Evolutionary conservation across 768 basidiomycete species (phyloP).

Genomic region (Lentinula lateritia): DNA sequence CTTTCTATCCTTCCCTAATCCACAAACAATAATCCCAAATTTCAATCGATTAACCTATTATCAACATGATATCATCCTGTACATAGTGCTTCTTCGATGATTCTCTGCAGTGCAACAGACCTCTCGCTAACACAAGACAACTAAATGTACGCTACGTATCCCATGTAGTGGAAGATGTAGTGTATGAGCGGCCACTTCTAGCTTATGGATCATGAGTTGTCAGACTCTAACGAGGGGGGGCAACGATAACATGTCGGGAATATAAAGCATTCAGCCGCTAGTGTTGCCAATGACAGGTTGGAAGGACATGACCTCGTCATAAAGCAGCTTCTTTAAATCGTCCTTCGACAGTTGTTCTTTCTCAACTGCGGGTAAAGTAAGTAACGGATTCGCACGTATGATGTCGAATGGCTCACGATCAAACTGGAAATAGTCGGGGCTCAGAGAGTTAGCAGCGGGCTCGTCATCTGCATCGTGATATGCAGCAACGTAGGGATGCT

Average conservation of each 20-base stretch:
- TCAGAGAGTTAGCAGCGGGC: slow-evolving; percentile 73
- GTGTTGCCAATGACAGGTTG: slow-evolving; percentile 49
- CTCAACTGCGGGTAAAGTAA: slow-evolving; percentile 19
- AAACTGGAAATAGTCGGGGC: slow-evolving; percentile 86
- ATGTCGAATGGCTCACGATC: slow-evolving; percentile 38
- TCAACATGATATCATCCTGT: background rate
- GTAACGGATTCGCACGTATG: no score
- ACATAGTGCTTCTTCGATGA: background rate
- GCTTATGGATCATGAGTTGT: background rate
- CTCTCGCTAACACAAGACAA: background rate
- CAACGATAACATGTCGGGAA: background rate
- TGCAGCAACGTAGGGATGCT: slow-evolving; percentile 76
- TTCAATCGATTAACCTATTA: background rate
- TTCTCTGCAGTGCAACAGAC: background rate
- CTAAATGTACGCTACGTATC: background rate
- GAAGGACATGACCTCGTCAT: slow-evolving; percentile 80
- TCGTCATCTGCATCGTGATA: slow-evolving; percentile 91
- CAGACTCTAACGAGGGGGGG: background rate
- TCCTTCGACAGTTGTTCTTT: slow-evolving; percentile 75
- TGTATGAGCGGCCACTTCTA: background rate
- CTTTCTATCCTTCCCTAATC: no score
- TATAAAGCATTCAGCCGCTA: background rate
- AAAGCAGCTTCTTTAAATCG: slow-evolving; percentile 79
- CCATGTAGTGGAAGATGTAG: background rate
- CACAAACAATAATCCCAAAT: no score